These are phyloP conservation scores for Hypoxylon trugodes DNA, from an alignment of 495 filamentous ascomycete species.

Conservation along the genomic window DNA sequence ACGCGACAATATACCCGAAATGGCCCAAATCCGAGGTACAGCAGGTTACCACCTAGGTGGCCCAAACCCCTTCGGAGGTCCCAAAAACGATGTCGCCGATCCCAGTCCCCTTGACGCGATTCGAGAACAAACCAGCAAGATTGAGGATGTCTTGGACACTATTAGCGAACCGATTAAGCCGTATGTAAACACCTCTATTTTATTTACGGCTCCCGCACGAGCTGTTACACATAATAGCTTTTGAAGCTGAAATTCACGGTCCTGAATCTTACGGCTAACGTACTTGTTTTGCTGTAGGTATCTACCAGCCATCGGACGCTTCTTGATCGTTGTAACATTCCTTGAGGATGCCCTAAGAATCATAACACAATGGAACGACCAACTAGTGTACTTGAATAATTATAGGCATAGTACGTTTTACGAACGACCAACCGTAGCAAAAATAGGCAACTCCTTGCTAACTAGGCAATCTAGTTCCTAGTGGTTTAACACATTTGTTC, in stretches of 20 bases:
- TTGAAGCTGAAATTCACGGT: too few relatives aligned
- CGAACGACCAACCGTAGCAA: constrained; percentile 7
- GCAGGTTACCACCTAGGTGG: constrained; percentile 92
- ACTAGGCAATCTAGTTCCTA: constrained; percentile 69
- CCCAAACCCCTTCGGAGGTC: constrained; percentile 73
- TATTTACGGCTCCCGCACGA: neutral
- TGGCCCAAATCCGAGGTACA: constrained; percentile 97
- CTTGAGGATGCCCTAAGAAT: constrained; percentile 96
- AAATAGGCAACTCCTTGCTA: constrained; percentile 16
- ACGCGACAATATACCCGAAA: constrained; percentile 47
- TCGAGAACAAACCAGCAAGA: constrained; percentile 94
- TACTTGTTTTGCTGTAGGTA: constrained; percentile 66
- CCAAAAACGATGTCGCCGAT: constrained; percentile 68
- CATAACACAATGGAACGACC: constrained; percentile 97
- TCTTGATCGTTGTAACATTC: constrained; percentile 98
- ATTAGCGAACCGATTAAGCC: constrained; percentile 92
- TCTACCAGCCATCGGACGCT: constrained; percentile 92
- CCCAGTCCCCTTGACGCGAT: constrained; percentile 91
- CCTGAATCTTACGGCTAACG: too few relatives aligned
- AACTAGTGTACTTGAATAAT: constrained; percentile 90
- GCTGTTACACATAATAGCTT: neutral
- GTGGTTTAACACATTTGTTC: constrained; percentile 91
- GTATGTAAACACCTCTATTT: constrained; percentile 65
- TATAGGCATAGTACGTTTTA: constrained; percentile 85
- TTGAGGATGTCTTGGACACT: constrained; percentile 93